These are phyloP conservation scores for Jacaranda mimosifolia DNA, from an alignment of 257 asterid species.

Conservation along the genomic window DNA sequence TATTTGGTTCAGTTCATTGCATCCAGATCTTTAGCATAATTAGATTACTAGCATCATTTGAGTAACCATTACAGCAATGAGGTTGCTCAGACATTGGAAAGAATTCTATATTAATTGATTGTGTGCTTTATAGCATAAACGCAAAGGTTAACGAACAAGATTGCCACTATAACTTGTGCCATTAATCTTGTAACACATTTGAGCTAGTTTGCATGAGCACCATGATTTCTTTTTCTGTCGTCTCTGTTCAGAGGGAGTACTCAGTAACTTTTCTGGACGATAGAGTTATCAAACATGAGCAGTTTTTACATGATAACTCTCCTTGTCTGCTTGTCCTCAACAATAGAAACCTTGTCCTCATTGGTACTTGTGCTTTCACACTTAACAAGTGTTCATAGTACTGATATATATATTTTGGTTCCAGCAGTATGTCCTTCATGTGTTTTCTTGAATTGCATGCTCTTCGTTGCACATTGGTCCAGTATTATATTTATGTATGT, in stretches of 20 bases:
- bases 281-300: not conserved
- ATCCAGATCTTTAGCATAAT: conserved; percentile 9
- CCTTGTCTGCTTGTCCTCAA: not conserved
- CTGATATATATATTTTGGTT: not conserved
- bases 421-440: not conserved
- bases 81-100: not conserved
- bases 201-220: not conserved
- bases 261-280: not conserved
- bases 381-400: not conserved
- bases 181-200: not conserved
- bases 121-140: conserved; percentile 8
- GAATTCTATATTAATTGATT: not conserved
- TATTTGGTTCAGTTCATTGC: conserved; percentile 21
- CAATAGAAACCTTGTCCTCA: not conserved
- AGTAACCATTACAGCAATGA: not conserved
- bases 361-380: not conserved
- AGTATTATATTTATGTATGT: not conserved
- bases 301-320: not conserved
- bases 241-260: conserved; percentile 12
- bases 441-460: conserved; percentile 4
- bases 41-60: not conserved
- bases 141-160: not conserved
- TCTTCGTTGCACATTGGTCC: conserved; percentile 10
- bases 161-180: not conserved
- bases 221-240: conserved; percentile 11